A percentile compares a stretch with the other conserved stretches of the same genome.
Evolutionary conservation across 2,329 filamentous ascomycete genomes (phyloP).

Genomic region (Calonectria pseudoturangicola): DNA sequence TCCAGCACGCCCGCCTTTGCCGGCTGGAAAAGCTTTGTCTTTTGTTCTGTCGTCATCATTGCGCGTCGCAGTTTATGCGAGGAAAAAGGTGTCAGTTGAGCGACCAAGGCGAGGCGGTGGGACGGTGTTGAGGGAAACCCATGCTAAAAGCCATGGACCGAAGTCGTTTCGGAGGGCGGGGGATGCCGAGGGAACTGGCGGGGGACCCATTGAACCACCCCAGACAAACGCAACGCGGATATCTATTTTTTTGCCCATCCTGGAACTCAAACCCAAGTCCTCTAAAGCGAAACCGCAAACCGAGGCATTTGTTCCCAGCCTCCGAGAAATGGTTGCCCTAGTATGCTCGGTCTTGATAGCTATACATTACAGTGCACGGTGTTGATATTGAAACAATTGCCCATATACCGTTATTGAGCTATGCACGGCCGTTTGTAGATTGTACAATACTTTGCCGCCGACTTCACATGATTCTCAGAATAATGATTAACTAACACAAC

Average conservation of each 20-base stretch:
- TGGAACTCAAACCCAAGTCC: not conserved
- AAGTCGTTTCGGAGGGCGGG: not conserved
- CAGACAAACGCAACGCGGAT: not conserved
- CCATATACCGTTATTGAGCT: not conserved
- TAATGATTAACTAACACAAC: not conserved
- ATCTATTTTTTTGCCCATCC: not conserved
- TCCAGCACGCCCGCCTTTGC: constrained; percentile 60
- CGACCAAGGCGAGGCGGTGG: not conserved
- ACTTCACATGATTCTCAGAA: not conserved
- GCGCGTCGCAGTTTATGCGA: not conserved
- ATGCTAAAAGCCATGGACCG: not conserved
- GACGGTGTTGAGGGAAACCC: not conserved
- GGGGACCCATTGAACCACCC: constrained; percentile 1
- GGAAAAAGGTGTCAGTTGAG: not conserved
- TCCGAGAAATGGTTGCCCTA: not conserved
- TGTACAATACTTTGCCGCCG: no score
- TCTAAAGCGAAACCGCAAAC: not conserved
- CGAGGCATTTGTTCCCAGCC: not conserved
- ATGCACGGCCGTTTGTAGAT: not conserved
- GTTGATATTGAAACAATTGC: not conserved
- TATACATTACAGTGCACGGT: no score
- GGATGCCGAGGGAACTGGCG: constrained; percentile 25
- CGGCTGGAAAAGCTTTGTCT: constrained; percentile 63
- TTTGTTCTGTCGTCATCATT: not conserved
- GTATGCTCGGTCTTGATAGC: not conserved